These are phyloP conservation scores for Candida tropicalis DNA, from an alignment of 1,139 yeast species.

Conservation along the genomic window DNA sequence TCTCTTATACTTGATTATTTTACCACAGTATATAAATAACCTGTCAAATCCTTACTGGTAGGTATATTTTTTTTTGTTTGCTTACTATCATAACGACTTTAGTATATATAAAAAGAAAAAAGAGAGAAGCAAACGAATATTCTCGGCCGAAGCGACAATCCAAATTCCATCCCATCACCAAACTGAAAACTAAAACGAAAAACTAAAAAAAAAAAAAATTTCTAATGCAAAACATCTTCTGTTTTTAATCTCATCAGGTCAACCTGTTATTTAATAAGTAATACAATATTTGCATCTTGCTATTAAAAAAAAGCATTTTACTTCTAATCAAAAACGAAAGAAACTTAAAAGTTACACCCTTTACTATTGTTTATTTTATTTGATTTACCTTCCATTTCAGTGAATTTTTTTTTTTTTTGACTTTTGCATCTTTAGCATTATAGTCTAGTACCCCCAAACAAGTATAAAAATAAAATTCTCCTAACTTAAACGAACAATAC, in stretches of 20 bases:
- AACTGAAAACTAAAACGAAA: not conserved
- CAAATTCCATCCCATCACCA: slow-evolving; percentile 2
- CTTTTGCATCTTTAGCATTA: slow-evolving; percentile 4
- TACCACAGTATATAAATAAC: slow-evolving; percentile 1
- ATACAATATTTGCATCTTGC: too few relatives aligned
- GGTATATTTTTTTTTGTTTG: too few relatives aligned
- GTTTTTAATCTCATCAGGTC: not conserved
- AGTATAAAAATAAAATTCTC: not conserved
- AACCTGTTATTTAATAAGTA: not conserved
- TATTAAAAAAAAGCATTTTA: too few relatives aligned
- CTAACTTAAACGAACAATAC: not conserved
- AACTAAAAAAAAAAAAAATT: not conserved
- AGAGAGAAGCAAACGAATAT: too few relatives aligned
- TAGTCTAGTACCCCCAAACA: not conserved
- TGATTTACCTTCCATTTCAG: not conserved
- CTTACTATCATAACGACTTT: too few relatives aligned
- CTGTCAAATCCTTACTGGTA: not conserved
- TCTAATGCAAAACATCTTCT: slow-evolving; percentile 2
- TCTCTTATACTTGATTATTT: too few relatives aligned
- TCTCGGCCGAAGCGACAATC: too few relatives aligned
- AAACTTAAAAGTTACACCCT: not conserved
- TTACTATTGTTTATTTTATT: not conserved
- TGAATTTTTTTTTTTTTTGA: not conserved
- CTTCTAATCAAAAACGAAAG: not conserved
- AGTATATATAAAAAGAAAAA: too few relatives aligned